These are phyloP conservation scores for Raphanus raphanistrum DNA, from an alignment of 345 rosid genomes.

Conservation along the genomic window DNA sequence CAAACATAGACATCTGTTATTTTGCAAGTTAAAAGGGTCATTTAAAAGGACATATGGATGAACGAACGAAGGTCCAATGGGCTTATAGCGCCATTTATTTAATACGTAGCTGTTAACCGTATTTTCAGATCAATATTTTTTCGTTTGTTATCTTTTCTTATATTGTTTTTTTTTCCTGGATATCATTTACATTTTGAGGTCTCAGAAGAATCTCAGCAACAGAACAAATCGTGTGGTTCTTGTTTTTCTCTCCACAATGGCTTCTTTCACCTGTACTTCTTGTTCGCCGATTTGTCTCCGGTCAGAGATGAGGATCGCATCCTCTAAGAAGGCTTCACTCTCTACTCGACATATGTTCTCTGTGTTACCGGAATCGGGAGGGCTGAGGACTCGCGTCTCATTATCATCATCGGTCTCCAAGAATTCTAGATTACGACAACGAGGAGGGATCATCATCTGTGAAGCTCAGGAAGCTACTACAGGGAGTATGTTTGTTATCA, in stretches of 20 bases:
- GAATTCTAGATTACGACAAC: slow-evolving; percentile 29
- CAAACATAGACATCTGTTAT: no score
- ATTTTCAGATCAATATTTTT: neutral
- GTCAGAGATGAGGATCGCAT: slow-evolving; percentile 27
- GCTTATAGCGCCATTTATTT: neutral
- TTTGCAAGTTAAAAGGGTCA: no score
- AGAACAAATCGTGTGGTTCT: slow-evolving; percentile 9
- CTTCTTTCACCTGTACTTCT: slow-evolving; percentile 40
- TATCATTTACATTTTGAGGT: slow-evolving; percentile 11
- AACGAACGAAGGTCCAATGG: slow-evolving; percentile 2
- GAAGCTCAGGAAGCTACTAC: slow-evolving; percentile 57
- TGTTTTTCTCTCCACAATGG: slow-evolving; percentile 35
- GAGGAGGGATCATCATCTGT: slow-evolving; percentile 44
- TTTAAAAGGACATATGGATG: neutral
- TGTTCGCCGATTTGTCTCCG: slow-evolving; percentile 36
- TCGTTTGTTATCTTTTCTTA: neutral
- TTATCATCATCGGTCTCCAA: slow-evolving; percentile 36
- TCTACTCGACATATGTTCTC: slow-evolving; percentile 22
- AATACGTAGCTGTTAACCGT: neutral
- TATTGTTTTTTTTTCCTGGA: slow-evolving; percentile 12
- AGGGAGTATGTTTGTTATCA: slow-evolving; percentile 41
- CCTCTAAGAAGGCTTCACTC: slow-evolving; percentile 23
- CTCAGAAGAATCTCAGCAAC: slow-evolving; percentile 18
- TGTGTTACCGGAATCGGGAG: slow-evolving; percentile 30
- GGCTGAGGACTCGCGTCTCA: slow-evolving; percentile 48